Evolutionary conservation across 1,139 yeast genomes (phyloP).

Genomic region (Debaryomyces sp.): DNA sequence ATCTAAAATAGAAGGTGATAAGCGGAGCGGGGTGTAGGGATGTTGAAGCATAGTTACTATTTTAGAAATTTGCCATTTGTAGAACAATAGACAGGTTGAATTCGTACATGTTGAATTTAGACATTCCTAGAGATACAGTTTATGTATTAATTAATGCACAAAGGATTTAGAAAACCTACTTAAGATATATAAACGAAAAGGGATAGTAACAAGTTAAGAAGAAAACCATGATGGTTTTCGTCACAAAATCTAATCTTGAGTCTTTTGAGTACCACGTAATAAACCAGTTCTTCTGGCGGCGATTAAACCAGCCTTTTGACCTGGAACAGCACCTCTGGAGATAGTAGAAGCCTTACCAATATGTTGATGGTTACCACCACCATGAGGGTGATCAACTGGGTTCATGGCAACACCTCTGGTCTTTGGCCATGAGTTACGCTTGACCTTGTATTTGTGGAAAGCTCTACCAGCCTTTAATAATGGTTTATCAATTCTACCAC

Average conservation of each 20-base stretch:
- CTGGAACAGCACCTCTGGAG: slow-evolving; percentile 99
- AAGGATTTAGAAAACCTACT: slow-evolving; percentile 11
- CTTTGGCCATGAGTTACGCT: slow-evolving; percentile 99
- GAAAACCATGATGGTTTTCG: slow-evolving; percentile 2
- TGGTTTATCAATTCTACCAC: slow-evolving; percentile 99
- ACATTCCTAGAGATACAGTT: slow-evolving; percentile 8
- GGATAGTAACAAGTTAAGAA: slow-evolving; percentile 4
- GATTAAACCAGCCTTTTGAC: slow-evolving; percentile 99
- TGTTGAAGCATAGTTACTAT: not conserved
- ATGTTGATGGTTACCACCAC: slow-evolving; percentile 99
- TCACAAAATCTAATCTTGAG: slow-evolving; percentile 62
- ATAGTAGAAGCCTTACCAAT: slow-evolving; percentile 99
- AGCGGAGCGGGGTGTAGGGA: not conserved
- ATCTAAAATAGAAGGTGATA: not conserved
- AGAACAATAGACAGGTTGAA: not conserved
- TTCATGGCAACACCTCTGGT: slow-evolving; percentile 99
- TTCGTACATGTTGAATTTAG: not conserved
- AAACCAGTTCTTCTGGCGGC: slow-evolving; percentile 99
- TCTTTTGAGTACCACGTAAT: slow-evolving; percentile 99
- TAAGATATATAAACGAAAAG: slow-evolving; percentile 6
- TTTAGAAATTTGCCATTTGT: not conserved
- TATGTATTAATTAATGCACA: slow-evolving; percentile 14
- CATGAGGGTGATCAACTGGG: slow-evolving; percentile 99
- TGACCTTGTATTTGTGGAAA: slow-evolving; percentile 98
- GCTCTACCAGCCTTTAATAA: slow-evolving; percentile 99